Base-by-base conservation (phyloP, 2,329 filamentous ascomycete genomes). In the Daldinia eschscholtzii region DNA sequence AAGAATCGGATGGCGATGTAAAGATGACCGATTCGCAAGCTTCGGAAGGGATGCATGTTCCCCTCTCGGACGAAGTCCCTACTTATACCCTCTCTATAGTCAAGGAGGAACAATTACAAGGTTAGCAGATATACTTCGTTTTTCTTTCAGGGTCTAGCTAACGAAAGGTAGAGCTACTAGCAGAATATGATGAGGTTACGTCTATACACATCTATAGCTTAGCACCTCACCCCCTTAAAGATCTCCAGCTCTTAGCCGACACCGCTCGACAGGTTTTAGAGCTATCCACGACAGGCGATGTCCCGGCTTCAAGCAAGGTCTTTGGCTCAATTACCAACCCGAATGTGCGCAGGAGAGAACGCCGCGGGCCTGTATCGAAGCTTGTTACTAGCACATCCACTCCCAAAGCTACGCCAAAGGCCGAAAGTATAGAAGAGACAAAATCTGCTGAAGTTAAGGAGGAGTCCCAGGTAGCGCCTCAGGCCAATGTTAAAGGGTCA, bases 151-250 rank as follows among this genome's bases (percentile, higher is more conserved):
- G 64, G 70, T 60, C 68, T 37, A 35, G 65, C 75, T 57, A 53
- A 72, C 61, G 46, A 23, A 12, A 20, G n/a, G 39, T 72, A 95
- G 92, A 88, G 71, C 83, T 87, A 0, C 88, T 93, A 64, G 82
- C 84, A 13, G 85, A 88, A 15, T 97, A 95, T 72, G 86, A 92
- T 56, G 83, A 88, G n/a, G 88, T 97, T 61, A 86, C 85, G 0
- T 92, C 93, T 0, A 90, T 97, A 67, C 93, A 98, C 74, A 83
- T 98, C 48, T 98, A 98, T 82, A 97, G 94, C 75, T 77, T 98
- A 18, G 90, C 92, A 46, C 86, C 92, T 1, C 86, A 89, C 41
- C 86, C 89, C 0, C 83, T 94, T 15, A 91, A 90, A 79, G 86
- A 95, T 76, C 80, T 96, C 18, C 88, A 93, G 73, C 79, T 91